Percentiles rank a stretch among this genome's conserved stretches.
These are phyloP conservation scores for Prinsepia uniflora DNA, from an alignment of 306 rosid species.

Conservation along the genomic window DNA sequence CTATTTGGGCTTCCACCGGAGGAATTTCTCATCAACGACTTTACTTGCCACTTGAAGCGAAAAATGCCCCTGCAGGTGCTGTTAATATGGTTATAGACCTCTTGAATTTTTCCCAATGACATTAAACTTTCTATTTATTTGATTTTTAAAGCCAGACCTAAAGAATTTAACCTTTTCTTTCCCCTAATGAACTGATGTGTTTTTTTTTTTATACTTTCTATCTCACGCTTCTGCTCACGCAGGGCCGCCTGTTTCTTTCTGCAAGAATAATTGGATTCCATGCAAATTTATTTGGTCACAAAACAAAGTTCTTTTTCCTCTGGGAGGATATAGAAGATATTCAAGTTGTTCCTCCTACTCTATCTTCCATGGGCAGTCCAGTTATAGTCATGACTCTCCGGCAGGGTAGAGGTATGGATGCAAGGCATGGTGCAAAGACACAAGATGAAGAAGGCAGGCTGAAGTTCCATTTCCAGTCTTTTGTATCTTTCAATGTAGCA, in stretches of 20 bases:
- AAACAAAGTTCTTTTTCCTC: constrained; percentile 81
- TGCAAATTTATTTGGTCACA: constrained; percentile 87
- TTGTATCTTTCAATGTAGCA: constrained; percentile 87
- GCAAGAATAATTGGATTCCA: constrained; percentile 90
- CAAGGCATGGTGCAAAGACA: constrained; percentile 81
- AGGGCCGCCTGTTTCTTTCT: constrained; percentile 94
- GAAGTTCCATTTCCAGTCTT: constrained; percentile 89
- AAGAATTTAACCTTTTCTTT: constrained; percentile 13
- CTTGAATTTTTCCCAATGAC: constrained; percentile 9
- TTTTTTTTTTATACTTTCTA: constrained; percentile 21
- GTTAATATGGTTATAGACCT: constrained; percentile 18
- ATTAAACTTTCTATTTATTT: constrained; percentile 9
- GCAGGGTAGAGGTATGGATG: constrained; percentile 82
- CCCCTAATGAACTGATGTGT: constrained; percentile 14
- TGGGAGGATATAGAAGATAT: constrained; percentile 98
- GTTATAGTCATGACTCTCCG: constrained; percentile 68
- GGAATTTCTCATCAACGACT: constrained; percentile 96
- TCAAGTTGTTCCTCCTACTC: constrained; percentile 64
- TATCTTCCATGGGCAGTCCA: constrained; percentile 97
- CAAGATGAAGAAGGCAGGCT: constrained; percentile 91
- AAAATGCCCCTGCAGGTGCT: constrained; percentile 94
- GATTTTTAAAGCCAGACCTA: background rate
- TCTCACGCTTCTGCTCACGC: constrained; percentile 28
- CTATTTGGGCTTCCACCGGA: constrained; percentile 90
- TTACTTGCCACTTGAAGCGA: constrained; percentile 87